These are phyloP conservation scores for Coprinopsis sp. DNA, from an alignment of 768 basidiomycete species.

Conservation along the genomic window DNA sequence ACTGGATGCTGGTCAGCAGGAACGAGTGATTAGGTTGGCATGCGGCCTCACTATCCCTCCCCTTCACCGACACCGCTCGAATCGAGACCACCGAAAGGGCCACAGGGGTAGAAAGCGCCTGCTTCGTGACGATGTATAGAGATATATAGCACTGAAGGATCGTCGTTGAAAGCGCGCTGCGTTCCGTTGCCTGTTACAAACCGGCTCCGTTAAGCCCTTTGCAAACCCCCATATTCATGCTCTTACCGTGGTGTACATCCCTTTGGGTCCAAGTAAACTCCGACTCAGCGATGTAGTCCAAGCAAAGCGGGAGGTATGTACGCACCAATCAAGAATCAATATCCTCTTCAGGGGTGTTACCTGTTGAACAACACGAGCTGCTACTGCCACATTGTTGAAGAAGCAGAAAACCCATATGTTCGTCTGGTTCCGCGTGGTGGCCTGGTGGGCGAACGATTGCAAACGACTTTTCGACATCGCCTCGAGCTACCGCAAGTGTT, in stretches of 20 bases:
- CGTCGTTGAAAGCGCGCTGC: slow-evolving; percentile 92
- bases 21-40: neutral
- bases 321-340: slow-evolving; percentile 93
- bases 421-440: slow-evolving; percentile 96
- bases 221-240: neutral
- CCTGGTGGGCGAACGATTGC: slow-evolving; percentile 97
- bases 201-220: neutral
- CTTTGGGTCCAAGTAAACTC: slow-evolving; percentile 32
- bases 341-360: slow-evolving; percentile 69
- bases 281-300: neutral
- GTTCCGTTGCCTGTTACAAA: slow-evolving; percentile 81
- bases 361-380: slow-evolving; percentile 75
- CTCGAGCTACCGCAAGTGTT: slow-evolving; percentile 75
- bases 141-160: slow-evolving; percentile 87
- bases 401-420: slow-evolving; percentile 99
- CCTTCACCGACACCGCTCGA: slow-evolving; percentile 84
- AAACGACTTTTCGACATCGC: slow-evolving; percentile 78
- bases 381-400: slow-evolving; percentile 97
- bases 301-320: slow-evolving; percentile 12
- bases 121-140: slow-evolving; percentile 94
- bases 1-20: slow-evolving; percentile 34
- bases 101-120: slow-evolving; percentile 89
- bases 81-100: slow-evolving; percentile 81
- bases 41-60: slow-evolving; percentile 68
- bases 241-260: slow-evolving; percentile 91